Conservation (phyloP, 176 grass and related monocot genomes). For the Avena sativa region DNA sequence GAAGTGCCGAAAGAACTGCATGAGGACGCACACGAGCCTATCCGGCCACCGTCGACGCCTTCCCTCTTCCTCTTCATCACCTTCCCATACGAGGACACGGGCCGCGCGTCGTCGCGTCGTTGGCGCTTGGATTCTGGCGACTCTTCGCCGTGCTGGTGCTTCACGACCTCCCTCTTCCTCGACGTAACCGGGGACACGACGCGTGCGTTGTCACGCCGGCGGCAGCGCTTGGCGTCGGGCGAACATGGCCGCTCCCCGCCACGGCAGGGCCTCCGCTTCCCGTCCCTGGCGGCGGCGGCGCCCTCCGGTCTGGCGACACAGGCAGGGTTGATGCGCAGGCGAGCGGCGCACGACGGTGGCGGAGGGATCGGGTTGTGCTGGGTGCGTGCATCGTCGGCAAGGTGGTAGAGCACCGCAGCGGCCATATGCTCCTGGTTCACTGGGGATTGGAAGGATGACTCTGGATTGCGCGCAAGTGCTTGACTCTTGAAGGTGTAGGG, state of each 20-base stretch:
- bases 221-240: background rate
- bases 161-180: slow-evolving; percentile 9
- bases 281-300: background rate
- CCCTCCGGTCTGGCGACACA: background rate
- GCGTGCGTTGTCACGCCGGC: background rate
- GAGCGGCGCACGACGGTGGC: too few species aligned
- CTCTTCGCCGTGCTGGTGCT: background rate
- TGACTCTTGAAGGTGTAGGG: too few species aligned
- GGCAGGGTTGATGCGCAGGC: background rate
- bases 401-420: background rate
- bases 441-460: background rate
- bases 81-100: background rate
- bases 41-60: background rate
- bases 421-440: background rate
- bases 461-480: too few species aligned
- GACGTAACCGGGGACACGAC: background rate
- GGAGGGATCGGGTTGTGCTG: background rate
- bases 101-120: background rate
- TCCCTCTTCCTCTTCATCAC: slow-evolving; percentile 24
- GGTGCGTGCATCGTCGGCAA: background rate
- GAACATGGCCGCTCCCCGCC: background rate
- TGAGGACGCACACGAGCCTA: background rate
- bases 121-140: background rate
- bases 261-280: background rate
- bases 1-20: background rate